Evolutionary conservation across 495 filamentous ascomycete genomes (phyloP).

Genomic region (Trichocladium antarcticum): DNA sequence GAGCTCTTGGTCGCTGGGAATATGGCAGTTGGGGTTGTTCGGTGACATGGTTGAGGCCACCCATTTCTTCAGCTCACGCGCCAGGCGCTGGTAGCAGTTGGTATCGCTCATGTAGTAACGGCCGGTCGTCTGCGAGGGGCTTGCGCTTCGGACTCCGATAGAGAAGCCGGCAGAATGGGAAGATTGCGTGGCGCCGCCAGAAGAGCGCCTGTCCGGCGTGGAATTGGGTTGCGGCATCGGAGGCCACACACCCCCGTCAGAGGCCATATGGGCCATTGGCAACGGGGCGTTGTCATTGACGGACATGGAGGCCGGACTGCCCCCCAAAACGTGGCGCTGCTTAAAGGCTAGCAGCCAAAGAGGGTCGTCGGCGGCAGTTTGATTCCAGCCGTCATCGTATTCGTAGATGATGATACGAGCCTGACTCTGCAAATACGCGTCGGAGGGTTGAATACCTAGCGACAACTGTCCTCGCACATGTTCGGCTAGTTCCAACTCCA

Average conservation of each 20-base stretch:
- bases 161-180: background rate
- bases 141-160: background rate
- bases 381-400: constrained; percentile 58
- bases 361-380: constrained; percentile 57
- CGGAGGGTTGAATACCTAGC: constrained; percentile 44
- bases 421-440: constrained; percentile 51
- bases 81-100: constrained; percentile 44
- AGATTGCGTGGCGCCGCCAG: background rate
- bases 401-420: constrained; percentile 56
- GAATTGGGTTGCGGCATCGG: background rate
- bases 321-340: constrained; percentile 22
- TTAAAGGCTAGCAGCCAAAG: constrained; percentile 46
- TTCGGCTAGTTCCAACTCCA: constrained; percentile 48
- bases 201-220: background rate
- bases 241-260: background rate
- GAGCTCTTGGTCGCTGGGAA: constrained; percentile 44
- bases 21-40: constrained; percentile 43
- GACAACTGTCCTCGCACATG: constrained; percentile 42
- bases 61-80: constrained; percentile 38
- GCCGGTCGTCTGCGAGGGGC: background rate
- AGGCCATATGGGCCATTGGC: background rate
- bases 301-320: background rate
- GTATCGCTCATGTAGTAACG: constrained; percentile 39
- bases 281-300: background rate
- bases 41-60: constrained; percentile 38